phyloP scores from a whole-genome alignment of 257 asterid genomes.

The Perilla frutescens region DNA sequence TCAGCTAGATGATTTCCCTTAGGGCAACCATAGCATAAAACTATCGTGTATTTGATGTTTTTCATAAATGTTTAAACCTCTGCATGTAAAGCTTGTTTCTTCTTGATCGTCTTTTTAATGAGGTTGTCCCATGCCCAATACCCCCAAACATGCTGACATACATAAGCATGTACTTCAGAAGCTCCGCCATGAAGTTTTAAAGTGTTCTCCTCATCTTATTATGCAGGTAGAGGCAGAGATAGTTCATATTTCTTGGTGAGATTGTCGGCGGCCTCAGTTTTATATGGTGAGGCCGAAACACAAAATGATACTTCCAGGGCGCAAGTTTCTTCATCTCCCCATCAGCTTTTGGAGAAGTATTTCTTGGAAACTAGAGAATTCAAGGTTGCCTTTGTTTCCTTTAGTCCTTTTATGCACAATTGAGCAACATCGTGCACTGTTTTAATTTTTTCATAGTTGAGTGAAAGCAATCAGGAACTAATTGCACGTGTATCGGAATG shows the following conservation, averaged over 20 bases:
- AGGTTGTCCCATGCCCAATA: background rate
- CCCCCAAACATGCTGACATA: background rate
- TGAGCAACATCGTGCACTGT: background rate
- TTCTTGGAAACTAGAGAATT: constrained; percentile 48
- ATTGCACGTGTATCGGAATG: background rate
- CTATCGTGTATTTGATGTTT: background rate
- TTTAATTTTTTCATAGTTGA: background rate
- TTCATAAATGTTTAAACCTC: background rate
- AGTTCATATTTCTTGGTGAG: constrained; percentile 48
- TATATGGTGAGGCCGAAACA: constrained; percentile 58
- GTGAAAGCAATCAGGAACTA: background rate
- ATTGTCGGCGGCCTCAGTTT: constrained; percentile 51
- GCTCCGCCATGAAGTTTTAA: background rate
- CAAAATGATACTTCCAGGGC: constrained; percentile 50
- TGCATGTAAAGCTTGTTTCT: background rate
- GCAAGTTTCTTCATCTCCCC: constrained; percentile 50
- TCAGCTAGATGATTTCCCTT: background rate
- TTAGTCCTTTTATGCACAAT: background rate
- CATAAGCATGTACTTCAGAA: background rate
- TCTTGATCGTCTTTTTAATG: background rate
- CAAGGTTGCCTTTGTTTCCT: constrained; percentile 48
- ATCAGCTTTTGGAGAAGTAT: constrained; percentile 51
- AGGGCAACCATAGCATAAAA: background rate
- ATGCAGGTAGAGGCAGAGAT: constrained; percentile 66
- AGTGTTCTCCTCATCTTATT: background rate